phyloP scores from a whole-genome alignment of 441 rosid species.

The Pelargonium australe region DNA sequence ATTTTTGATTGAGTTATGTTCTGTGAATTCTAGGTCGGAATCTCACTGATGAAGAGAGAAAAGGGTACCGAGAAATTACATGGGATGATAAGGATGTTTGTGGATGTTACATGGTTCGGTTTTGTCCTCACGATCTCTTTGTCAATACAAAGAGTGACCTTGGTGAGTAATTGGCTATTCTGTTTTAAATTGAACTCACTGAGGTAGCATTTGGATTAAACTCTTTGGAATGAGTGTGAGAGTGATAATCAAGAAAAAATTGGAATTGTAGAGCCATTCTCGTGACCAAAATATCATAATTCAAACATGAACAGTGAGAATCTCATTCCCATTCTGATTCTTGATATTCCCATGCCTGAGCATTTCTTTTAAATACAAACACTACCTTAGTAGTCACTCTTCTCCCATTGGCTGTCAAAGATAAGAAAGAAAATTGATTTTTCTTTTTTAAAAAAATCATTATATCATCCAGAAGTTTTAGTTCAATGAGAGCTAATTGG shows the following conservation, averaged over 20 bases:
- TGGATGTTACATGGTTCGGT: conserved; percentile 86
- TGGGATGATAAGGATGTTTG: conserved; percentile 99
- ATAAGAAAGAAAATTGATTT: background rate
- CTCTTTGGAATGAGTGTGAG: too few species aligned
- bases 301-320: too few species aligned
- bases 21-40: conserved; percentile 51
- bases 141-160: conserved; percentile 97
- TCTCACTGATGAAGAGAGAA: conserved; percentile 84
- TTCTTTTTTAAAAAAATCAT: background rate
- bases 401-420: background rate
- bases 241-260: too few species aligned
- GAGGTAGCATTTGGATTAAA: too few species aligned
- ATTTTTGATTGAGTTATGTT: background rate
- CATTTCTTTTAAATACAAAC: too few species aligned
- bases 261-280: too few species aligned
- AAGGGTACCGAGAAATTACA: conserved; percentile 65
- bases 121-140: conserved; percentile 97
- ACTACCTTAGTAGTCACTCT: too few species aligned
- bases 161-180: conserved; percentile 39
- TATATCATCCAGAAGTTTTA: too few species aligned
- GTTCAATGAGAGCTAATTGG: background rate
- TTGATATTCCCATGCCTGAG: too few species aligned
- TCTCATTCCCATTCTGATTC: too few species aligned
- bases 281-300: too few species aligned
- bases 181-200: background rate